These are phyloP conservation scores for Pyrus pyrifolia DNA, from an alignment of 306 rosid species.

Conservation along the genomic window DNA sequence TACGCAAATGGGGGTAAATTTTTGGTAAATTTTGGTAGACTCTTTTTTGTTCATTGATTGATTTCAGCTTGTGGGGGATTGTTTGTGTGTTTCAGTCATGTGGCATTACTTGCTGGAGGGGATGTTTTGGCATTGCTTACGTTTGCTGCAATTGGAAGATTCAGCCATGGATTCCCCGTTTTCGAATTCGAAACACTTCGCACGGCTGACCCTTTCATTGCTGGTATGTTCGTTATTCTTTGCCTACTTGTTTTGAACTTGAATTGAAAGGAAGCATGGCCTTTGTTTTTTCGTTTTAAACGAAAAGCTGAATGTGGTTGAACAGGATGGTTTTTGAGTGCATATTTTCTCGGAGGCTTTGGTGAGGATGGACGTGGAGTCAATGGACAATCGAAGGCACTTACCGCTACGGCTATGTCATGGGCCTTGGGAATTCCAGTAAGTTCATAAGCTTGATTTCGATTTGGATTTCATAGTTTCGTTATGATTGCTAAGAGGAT, in stretches of 20 bases:
- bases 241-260: background rate
- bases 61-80: constrained; percentile 3
- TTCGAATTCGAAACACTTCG: constrained; percentile 65
- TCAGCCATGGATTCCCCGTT: constrained; percentile 70
- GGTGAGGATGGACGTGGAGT: constrained; percentile 88
- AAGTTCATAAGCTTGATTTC: constrained; percentile 13
- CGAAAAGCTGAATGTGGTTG: constrained; percentile 13
- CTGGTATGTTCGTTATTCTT: constrained; percentile 42
- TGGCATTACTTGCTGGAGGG: constrained; percentile 77
- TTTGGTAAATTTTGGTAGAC: too few relatives aligned
- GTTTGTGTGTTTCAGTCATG: constrained; percentile 41
- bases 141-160: constrained; percentile 86
- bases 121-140: constrained; percentile 82
- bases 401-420: constrained; percentile 69
- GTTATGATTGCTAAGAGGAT: background rate
- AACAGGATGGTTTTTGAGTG: constrained; percentile 89
- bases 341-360: constrained; percentile 89
- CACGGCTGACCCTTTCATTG: constrained; percentile 93
- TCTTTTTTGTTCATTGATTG: background rate
- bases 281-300: background rate
- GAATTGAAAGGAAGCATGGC: background rate
- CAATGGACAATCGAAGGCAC: constrained; percentile 68
- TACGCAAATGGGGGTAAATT: constrained; percentile 81
- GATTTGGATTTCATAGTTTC: background rate
- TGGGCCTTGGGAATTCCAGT: constrained; percentile 96